A percentile compares a stretch with the other conserved stretches of the same genome.
phyloP scores from a whole-genome alignment of 2,329 filamentous ascomycete genomes.

The Scedosporium apiospermum region DNA sequence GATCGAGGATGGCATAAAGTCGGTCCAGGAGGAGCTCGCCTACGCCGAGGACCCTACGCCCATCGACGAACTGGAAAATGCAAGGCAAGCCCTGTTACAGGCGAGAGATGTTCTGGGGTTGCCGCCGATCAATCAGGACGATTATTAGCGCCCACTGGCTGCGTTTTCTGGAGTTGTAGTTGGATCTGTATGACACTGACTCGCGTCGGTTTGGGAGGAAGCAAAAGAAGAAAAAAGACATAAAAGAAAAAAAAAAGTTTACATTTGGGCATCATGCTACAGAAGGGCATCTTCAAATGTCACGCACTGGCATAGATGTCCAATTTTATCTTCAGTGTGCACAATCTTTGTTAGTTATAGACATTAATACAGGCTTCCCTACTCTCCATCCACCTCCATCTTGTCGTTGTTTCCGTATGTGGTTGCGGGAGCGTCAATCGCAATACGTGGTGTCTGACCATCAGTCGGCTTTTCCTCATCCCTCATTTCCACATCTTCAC shows the following conservation, averaged over 20 bases:
- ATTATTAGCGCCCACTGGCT: not conserved
- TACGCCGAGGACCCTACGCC: constrained; percentile 37
- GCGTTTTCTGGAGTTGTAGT: not conserved
- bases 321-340: not conserved
- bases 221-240: not conserved
- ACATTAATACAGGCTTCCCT: constrained; percentile 4
- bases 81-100: constrained; percentile 41
- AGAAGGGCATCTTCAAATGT: not conserved
- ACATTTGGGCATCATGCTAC: not conserved
- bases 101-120: constrained; percentile 27
- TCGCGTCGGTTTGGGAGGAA: not conserved
- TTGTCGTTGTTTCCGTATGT: constrained; percentile 33
- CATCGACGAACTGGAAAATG: constrained; percentile 42
- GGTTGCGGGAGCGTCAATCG: constrained; percentile 36
- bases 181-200: not conserved
- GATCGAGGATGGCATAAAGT: constrained; percentile 61
- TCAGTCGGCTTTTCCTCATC: constrained; percentile 30
- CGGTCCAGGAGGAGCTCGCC: constrained; percentile 69
- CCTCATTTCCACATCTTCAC: constrained; percentile 51
- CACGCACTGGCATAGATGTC: not conserved
- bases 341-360: not conserved
- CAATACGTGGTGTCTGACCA: constrained; percentile 38
- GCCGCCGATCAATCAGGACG: not conserved
- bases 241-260: not conserved
- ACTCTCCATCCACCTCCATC: constrained; percentile 53